Conservation (phyloP, 768 basidiomycete species). For the Pleurotus platypus region DNA sequence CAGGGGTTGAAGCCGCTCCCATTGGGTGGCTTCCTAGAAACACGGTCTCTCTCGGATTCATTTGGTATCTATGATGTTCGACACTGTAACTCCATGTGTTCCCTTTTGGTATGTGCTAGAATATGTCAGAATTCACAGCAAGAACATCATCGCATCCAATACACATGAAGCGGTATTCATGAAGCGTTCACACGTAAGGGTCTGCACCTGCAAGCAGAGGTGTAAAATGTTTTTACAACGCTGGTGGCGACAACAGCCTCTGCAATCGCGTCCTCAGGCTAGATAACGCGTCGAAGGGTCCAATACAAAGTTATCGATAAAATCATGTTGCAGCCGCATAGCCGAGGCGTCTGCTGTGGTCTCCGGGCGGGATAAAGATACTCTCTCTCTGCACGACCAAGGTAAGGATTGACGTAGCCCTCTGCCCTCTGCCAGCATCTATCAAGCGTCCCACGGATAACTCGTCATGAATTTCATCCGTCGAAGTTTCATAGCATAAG, state of each 20-base stretch:
- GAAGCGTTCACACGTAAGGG: constrained; percentile 3
- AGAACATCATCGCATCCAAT: no score
- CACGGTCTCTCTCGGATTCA: no score
- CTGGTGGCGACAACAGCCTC: not conserved
- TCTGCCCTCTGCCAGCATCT: constrained; percentile 3
- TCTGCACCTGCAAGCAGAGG: not conserved
- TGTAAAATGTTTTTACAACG: constrained; percentile 7
- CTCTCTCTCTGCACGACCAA: not conserved
- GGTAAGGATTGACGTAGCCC: not conserved
- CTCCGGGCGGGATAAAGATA: not conserved
- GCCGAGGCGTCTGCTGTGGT: no score
- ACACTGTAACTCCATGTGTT: no score
- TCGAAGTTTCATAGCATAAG: not conserved
- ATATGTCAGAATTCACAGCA: no score
- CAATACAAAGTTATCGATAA: no score
- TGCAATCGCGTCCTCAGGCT: not conserved
- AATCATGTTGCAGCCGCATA: no score
- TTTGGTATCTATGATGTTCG: no score
- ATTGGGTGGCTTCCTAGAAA: no score
- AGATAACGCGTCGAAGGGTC: no score
- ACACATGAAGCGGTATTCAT: not conserved
- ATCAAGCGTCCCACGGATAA: not conserved
- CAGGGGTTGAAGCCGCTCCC: no score
- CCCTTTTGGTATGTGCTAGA: no score
- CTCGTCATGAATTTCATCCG: not conserved